Conservation (phyloP, 345 rosid genomes). For the Moricandia moricandioides region DNA sequence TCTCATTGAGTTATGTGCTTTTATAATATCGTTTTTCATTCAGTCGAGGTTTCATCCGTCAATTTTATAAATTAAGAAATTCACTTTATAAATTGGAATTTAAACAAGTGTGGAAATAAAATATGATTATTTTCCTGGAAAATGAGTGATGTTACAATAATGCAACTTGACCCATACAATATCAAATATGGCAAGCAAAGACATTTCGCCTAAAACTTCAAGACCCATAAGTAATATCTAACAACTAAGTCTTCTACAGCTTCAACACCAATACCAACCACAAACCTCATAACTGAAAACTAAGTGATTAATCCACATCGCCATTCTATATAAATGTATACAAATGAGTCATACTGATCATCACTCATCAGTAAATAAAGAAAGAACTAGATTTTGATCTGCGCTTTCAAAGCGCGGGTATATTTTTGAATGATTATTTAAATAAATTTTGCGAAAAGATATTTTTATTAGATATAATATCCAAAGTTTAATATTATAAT, state of each 20-base stretch:
- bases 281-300: neutral
- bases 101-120: no score
- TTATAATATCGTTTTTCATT: no score
- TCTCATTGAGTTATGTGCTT: no score
- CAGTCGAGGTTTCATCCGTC: no score
- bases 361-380: neutral
- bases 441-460: no score
- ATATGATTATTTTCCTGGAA: neutral
- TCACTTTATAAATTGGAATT: no score
- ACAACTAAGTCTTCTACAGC: neutral
- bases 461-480: no score
- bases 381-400: neutral
- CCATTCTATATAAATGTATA: neutral
- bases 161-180: neutral
- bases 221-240: neutral
- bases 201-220: neutral
- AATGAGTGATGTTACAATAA: neutral
- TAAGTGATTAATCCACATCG: neutral
- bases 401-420: no score
- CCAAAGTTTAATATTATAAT: no score
- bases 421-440: no score
- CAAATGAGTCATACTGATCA: neutral
- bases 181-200: neutral
- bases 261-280: neutral
- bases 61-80: no score